Base-by-base conservation (phyloP, 2,329 filamentous ascomycete species). In the Phialemonium atrogriseum region DNA sequence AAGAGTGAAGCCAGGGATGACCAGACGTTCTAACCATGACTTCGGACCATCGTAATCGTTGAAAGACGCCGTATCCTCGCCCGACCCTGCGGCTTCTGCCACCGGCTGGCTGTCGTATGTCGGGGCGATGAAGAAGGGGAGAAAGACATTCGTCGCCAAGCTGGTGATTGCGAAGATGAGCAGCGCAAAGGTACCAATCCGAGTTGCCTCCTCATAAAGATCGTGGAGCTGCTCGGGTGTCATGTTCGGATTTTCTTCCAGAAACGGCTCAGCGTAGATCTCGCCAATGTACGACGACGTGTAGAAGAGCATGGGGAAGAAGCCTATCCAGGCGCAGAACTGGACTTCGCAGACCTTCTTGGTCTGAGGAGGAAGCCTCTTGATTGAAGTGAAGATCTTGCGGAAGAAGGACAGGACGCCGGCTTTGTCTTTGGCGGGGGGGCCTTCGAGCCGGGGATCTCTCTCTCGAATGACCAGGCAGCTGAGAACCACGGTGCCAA, bases 221-320 rank as follows among this genome's bases (percentile, higher is more conserved):
- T 66, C 59, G 48, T 94, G 80, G 37, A 95, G 76, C 46, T 95
- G 78, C 11, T 72, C 68, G 0, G 80, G 71, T 1, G 78, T 73
- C 67, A 94, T 80, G 52, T 89, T 61, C 0, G 86, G 87, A 44
- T 94, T 83, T 31, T 73, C 64, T 42, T 77, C 68, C 31, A 95
- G 78, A 44, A 73, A 83, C 0, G 86, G 86, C 50, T 94, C 81
- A 12, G 86, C 83, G 47, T 94, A 94, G 35, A 96, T 84, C 51
- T 94, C 86, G 39, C 84, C 88, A 44, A 95, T 82, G 55, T 91
- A 96, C 12, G 86, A 93, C 2, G 87, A 94, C 5, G 86, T 86
- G 62, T 96, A 96, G 60, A 94, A 95, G 3, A 96, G 69, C 55
- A 94, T 87, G 1, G 88, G 88, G 48, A 95, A 96, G 76, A 89